Base-by-base conservation (phyloP, 345 rosid species). In the Cardamine resedifolia region DNA sequence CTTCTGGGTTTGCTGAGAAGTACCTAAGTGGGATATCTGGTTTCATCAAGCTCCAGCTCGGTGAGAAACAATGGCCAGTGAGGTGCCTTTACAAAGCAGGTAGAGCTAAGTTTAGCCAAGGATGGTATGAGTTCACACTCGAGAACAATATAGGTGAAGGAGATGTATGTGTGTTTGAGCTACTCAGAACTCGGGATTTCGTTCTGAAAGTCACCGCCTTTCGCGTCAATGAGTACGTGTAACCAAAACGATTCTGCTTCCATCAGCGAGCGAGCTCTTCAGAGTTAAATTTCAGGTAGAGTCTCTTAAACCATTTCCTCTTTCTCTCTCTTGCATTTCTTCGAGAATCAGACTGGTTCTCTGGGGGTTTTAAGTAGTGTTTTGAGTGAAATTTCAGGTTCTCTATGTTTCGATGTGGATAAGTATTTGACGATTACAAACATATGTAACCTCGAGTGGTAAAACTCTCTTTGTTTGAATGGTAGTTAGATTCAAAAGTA, bases 81-180 rank as follows among this genome's bases (percentile, higher is more conserved):
- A 86, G 97, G 36, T 90, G 97, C 47, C 90, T 83, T 56, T 88
- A 88, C 64, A 87, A 76, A 81, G 97, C 89, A 52, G 97, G 97
- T 58, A 82, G 87, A 77, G 97, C 97, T 27, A 90, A 88, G 78
- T 79, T 90, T 33, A 88, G 94, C 75, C 92, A 84, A 77, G 97
- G 97, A 52, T 88, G 97, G 97, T 90, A 86, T 28, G 94, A 90
- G 79, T 90, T 90, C 80, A 80, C 94, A 2, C 63, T 87, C 73
- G 92, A 90, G 83, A 90, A 90, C 68, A 83, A 81, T 20, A 66
- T 90, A 76, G 97, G 97, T 20, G 97, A 90, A 83, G 94, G 97
- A 41, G 97, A 90, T 74, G 95, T 88, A 26, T 90, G 97, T 31
- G 75, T 90, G 68, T 87, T 90, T 39, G 97, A 90, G 85, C 82